Conservation (phyloP, 306 rosid species). For the Castanopsis chinensis region DNA sequence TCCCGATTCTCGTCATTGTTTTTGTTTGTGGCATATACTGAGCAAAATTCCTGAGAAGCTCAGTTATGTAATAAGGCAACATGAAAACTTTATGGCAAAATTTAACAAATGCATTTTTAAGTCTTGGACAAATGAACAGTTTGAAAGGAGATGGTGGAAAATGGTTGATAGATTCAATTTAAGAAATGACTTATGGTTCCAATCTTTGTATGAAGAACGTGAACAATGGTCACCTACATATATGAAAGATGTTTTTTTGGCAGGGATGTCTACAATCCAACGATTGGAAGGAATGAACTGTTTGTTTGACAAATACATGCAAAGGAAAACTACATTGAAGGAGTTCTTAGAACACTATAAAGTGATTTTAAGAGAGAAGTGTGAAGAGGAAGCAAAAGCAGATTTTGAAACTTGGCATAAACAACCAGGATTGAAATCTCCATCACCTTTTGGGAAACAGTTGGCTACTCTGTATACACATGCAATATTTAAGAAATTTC, state of each 20-base stretch:
- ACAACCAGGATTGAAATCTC: constrained; percentile 43
- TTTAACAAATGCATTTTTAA: constrained; percentile 43
- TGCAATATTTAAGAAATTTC: constrained; percentile 44
- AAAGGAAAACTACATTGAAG: constrained; percentile 39
- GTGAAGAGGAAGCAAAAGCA: constrained; percentile 46
- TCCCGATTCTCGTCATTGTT: constrained; percentile 43
- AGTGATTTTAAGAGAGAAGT: constrained; percentile 26
- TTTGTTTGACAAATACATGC: constrained; percentile 43
- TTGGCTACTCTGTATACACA: constrained; percentile 36
- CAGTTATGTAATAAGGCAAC: constrained; percentile 29
- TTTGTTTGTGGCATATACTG: constrained; percentile 50
- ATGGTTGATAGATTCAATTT: constrained; percentile 37
- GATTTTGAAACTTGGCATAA: constrained; percentile 48
- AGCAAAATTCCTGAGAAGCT: constrained; percentile 47
- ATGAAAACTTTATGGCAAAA: constrained; percentile 32
- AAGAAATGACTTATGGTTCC: constrained; percentile 34
- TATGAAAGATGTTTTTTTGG: constrained; percentile 34
- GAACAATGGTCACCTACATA: constrained; percentile 38
- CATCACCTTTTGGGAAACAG: constrained; percentile 54
- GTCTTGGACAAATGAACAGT: constrained; percentile 45
- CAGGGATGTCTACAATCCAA: constrained; percentile 39
- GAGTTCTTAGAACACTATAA: constrained; percentile 40
- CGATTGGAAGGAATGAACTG: constrained; percentile 35
- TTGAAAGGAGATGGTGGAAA: constrained; percentile 44
- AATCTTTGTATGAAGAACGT: constrained; percentile 39